phyloP scores from a whole-genome alignment of 805 yeast species.

The Schwanniomyces yamadae region DNA sequence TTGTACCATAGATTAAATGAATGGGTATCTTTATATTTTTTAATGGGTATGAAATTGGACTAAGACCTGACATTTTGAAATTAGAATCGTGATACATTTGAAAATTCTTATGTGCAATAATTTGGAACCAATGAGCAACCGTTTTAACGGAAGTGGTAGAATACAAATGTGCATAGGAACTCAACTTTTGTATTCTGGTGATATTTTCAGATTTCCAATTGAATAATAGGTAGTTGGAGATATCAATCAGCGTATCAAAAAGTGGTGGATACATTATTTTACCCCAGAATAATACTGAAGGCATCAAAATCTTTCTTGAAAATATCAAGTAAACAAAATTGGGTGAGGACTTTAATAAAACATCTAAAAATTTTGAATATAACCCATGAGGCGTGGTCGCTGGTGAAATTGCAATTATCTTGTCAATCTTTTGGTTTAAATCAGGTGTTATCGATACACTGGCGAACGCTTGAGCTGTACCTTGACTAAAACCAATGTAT shows the following conservation, averaged over 20 bases:
- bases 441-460: slow-evolving; percentile 64
- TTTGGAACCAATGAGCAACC: slow-evolving; percentile 96
- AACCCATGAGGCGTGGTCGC: slow-evolving; percentile 91
- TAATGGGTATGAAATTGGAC: slow-evolving; percentile 40
- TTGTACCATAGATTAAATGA: slow-evolving; percentile 72
- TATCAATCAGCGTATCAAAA: slow-evolving; percentile 69
- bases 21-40: slow-evolving; percentile 58
- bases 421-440: slow-evolving; percentile 53
- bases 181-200: slow-evolving; percentile 64
- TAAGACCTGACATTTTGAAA: slow-evolving; percentile 21
- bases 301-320: slow-evolving; percentile 71
- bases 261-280: slow-evolving; percentile 73
- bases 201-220: slow-evolving; percentile 81
- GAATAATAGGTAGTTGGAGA: slow-evolving; percentile 64
- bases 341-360: slow-evolving; percentile 75
- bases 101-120: slow-evolving; percentile 70
- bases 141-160: slow-evolving; percentile 89
- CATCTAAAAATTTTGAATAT: slow-evolving; percentile 71
- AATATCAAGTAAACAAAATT: slow-evolving; percentile 65
- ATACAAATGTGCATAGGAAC: slow-evolving; percentile 84
- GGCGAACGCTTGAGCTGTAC: slow-evolving; percentile 91
- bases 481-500: slow-evolving; percentile 90
- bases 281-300: slow-evolving; percentile 81
- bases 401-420: slow-evolving; percentile 84
- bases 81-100: slow-evolving; percentile 80